These are phyloP conservation scores for Nowakowskiella sp. DNA, from an alignment of 192 early-diverging fungal species.

Conservation along the genomic window DNA sequence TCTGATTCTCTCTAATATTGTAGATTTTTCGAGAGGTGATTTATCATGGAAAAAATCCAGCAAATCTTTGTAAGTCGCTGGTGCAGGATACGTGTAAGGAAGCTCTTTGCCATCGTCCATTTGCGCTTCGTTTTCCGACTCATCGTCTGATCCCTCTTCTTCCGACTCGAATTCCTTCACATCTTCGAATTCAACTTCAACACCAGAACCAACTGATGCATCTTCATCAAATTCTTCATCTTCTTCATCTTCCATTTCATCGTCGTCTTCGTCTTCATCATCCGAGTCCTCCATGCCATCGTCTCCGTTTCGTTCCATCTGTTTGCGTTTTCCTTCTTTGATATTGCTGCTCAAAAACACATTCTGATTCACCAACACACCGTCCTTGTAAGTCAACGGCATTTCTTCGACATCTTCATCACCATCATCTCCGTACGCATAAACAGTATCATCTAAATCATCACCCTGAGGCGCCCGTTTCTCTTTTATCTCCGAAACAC, in stretches of 20 bases:
- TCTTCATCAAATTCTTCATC: constrained; percentile 52
- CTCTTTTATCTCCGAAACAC: constrained; percentile 11
- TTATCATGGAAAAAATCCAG: constrained; percentile 55
- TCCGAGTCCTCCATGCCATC: constrained; percentile 25
- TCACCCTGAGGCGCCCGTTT: neutral
- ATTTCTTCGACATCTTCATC: constrained; percentile 27
- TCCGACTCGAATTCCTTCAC: constrained; percentile 43
- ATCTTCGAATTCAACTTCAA: constrained; percentile 26
- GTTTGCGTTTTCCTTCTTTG: constrained; percentile 15
- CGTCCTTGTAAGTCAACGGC: constrained; percentile 43
- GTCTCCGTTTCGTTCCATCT: constrained; percentile 41
- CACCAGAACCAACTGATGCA: constrained; percentile 37
- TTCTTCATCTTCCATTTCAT: constrained; percentile 29
- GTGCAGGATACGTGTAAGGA: constrained; percentile 80
- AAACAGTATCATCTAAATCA: constrained; percentile 32
- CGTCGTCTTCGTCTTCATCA: constrained; percentile 27
- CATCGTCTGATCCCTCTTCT: constrained; percentile 64
- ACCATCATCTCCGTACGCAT: constrained; percentile 68
- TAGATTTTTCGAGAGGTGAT: constrained; percentile 57
- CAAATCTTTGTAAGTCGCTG: constrained; percentile 63
- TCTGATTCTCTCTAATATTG: constrained; percentile 73
- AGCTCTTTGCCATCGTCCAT: constrained; percentile 42
- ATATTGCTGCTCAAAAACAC: constrained; percentile 30
- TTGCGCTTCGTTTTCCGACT: constrained; percentile 44
- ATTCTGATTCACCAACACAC: constrained; percentile 42